Evolutionary conservation across 345 rosid genomes (phyloP), one percentile per base, ranked within the genome.

Genomic region (Eucalyptus curtisii): DNA sequence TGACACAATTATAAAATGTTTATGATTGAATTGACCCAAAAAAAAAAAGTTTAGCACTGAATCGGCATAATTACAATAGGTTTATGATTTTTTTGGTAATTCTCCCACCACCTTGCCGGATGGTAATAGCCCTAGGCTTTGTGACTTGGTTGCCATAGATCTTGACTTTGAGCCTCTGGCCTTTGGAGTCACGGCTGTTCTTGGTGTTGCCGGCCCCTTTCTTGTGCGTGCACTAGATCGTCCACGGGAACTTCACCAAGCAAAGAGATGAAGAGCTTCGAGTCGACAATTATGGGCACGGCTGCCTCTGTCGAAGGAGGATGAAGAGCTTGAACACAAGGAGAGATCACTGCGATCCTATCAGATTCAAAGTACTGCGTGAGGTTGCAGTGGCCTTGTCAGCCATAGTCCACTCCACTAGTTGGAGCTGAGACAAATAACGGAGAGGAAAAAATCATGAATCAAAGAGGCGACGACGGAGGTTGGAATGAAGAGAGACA

Each of bases 131-230:
- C 40, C 97, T 98, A 25, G 97, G 96, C 92, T 97, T 96, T 30
- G 95, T 97, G 17, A 89, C 93, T 91, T 97, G 99, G 91, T 97
- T 96, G 53, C 97, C 98, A 86, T 48, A 94, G 64, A 97, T 96
- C 92, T 96, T 97, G 89, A 96, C 99, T 24, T 98, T 97, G 49
- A 96, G 98, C 50, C 99, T 92, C 49, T 97, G 91, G 11, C 99
- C 99, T 17, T 49, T 91, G 49, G 99, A 96, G 88, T 97, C 99
- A 86, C 99, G 95, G 89, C 99, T 98, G 55, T 97, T 97, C 94
- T 97, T 96, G 30, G 99, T 97, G 85, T 98, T 97, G 24, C 99
- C 97, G 15, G 99, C 98, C 80, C 99, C 97, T 89, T 97, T 97
- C 93, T 97, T 96, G 92, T 97, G 99, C 25, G 98, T 98, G 87